Base-by-base conservation (phyloP, 73 alveolate species). In the Paramecium caudatum region DNA sequence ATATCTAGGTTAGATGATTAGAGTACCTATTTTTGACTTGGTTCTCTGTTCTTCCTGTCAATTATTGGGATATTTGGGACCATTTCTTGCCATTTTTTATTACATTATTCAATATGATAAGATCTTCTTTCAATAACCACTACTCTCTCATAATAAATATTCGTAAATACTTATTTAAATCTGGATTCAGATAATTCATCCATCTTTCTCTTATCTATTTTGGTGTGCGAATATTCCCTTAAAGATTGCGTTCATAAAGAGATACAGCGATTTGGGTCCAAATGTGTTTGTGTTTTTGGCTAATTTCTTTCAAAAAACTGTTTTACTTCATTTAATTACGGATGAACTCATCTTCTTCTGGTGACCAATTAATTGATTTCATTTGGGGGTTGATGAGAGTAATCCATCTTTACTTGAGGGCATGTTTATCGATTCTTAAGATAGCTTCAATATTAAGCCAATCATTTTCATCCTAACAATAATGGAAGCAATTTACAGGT, bases 1-100 rank as follows among this genome's bases (percentile, higher is more conserved):
- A 65, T 86, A 86, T 43, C 93, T 55, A 27, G 30, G 23, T 1
- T 55, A 23, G 30, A 7, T 23, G 0, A 55, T 55, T 16, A 5
- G 13, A 3, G 7, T 55, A 55, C 80, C 80, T 70, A 86, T 86
- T 86, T 49, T 86, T 86, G 37, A 86, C 93, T 17, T 70, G 49
- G 65, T 86, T 86, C 47, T 86, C 93, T 10, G 93, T 86, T 25
- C 93, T 36, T 5, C 84, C 93, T 27, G 37, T 43, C 32, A 86
- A 49, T 27, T 63, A 43, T 37, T 86, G 30, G 3, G 93, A 70
- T 63, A 86, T 86, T 12, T 21, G 65, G 1, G 93, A 86, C 93
- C 93, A 86, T 21, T 63, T 86, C 15, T 65, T 86, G 3, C 93
- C 93, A n/a, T 63, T 63, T 63, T 86, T 47, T 3, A 74, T 68